Evolutionary conservation across 805 yeast species (phyloP).

Genomic region (Cyberlindnera japonica): DNA sequence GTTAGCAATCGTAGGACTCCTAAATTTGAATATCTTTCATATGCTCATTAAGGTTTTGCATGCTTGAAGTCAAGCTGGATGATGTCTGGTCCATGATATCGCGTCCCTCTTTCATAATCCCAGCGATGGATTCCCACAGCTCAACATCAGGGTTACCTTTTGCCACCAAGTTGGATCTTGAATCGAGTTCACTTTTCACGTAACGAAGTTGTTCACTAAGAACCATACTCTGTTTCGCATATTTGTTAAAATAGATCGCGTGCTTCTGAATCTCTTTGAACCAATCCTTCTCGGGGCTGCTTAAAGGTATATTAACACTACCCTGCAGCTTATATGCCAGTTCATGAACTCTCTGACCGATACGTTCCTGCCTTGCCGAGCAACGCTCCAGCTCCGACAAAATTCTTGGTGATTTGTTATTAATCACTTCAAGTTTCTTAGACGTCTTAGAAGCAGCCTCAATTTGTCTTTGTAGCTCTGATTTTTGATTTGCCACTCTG

Average conservation of each 20-base stretch:
- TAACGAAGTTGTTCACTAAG: constrained; percentile 29
- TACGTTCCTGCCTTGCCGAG: constrained; percentile 31
- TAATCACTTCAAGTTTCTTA: constrained; percentile 15
- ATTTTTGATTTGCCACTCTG: constrained; percentile 36
- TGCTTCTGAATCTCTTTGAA: constrained; percentile 38
- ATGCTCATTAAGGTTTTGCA: constrained; percentile 22
- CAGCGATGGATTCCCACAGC: constrained; percentile 33
- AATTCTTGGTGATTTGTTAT: constrained; percentile 5
- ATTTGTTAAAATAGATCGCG: constrained; percentile 30
- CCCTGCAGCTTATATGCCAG: constrained; percentile 28
- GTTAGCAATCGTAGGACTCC: background rate
- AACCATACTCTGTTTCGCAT: constrained; percentile 27
- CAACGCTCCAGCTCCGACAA: background rate
- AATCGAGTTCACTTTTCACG: constrained; percentile 27
- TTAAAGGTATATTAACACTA: constrained; percentile 30
- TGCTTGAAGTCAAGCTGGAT: constrained; percentile 14
- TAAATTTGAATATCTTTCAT: constrained; percentile 9
- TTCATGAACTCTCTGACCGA: constrained; percentile 30
- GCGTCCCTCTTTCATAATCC: constrained; percentile 33
- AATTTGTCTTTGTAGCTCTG: constrained; percentile 41
- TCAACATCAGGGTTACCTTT: constrained; percentile 7
- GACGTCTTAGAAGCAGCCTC: constrained; percentile 25
- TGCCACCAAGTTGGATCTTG: constrained; percentile 2
- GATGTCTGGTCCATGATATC: constrained; percentile 23
- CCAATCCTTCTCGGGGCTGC: constrained; percentile 43